Conservation (phyloP, 768 basidiomycete species). For the Baorangia bicolor region DNA sequence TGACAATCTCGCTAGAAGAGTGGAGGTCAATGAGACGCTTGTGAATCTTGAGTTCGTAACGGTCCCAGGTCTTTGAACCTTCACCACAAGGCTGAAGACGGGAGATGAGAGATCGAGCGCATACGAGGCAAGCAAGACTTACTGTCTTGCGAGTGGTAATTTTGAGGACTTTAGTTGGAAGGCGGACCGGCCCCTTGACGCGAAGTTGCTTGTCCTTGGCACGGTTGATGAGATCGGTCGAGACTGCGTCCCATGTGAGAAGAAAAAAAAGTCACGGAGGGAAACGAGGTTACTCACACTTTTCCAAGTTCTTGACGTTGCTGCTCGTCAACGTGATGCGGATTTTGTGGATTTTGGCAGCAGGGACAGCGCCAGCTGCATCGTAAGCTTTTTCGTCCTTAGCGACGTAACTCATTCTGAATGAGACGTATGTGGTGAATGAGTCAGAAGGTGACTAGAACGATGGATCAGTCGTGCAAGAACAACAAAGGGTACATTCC, state of each 20-base stretch:
- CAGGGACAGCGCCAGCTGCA: conserved; percentile 83
- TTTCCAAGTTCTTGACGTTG: conserved; percentile 98
- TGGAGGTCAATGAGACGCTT: conserved; percentile 99
- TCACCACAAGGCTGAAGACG: conserved; percentile 90
- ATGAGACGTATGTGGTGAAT: conserved; percentile 31
- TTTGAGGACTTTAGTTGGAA: conserved; percentile 98
- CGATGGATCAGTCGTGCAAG: conserved; percentile 1
- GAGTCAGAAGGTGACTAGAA: conserved; percentile 82
- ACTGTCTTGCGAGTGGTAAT: conserved; percentile 99
- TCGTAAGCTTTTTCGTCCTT: conserved; percentile 99
- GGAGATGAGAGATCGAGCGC: background rate
- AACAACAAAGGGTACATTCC: background rate
- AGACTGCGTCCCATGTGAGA: conserved; percentile 68
- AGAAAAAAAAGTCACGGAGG: background rate
- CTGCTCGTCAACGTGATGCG: conserved; percentile 97
- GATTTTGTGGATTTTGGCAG: conserved; percentile 97
- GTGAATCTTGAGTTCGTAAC: conserved; percentile 99
- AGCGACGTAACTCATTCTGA: conserved; percentile 96
- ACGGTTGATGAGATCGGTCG: conserved; percentile 92
- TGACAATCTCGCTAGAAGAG: conserved; percentile 98
- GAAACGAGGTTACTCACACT: conserved; percentile 57
- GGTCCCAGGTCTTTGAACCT: conserved; percentile 99
- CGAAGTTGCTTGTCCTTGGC: conserved; percentile 99
- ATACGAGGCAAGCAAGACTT: conserved; percentile 30
- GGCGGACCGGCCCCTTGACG: conserved; percentile 97